Percentiles rank a stretch among this genome's conserved stretches.
These are phyloP conservation scores for Haplographium delicatum DNA, from an alignment of 495 filamentous ascomycete species.

Conservation along the genomic window DNA sequence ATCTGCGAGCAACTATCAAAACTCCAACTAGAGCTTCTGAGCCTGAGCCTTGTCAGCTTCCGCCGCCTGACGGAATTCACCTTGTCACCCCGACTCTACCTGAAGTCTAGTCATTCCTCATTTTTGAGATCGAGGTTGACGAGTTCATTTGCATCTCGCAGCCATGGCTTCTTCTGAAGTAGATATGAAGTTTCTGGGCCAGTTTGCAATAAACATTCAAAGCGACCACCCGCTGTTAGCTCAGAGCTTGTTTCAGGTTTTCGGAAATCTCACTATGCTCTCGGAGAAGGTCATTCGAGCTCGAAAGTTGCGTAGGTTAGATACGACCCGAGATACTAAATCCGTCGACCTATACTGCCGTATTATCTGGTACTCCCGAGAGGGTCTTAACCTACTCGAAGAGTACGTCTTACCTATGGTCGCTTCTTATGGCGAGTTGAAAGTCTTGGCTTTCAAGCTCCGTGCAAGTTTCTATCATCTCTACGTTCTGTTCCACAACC, in stretches of 20 bases:
- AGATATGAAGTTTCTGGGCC: conserved; percentile 92
- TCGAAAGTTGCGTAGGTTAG: conserved; percentile 75
- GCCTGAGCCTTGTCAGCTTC: too few relatives aligned
- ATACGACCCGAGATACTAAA: conserved; percentile 71
- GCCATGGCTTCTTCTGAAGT: conserved; percentile 91
- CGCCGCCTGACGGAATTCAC: too few relatives aligned
- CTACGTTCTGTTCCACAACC: conserved; percentile 92
- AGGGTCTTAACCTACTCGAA: conserved; percentile 82
- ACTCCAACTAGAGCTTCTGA: too few relatives aligned
- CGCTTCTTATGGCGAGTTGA: conserved; percentile 62
- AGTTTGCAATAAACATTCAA: conserved; percentile 70
- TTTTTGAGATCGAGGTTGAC: too few relatives aligned
- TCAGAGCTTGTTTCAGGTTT: conserved; percentile 76
- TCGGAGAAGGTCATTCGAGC: conserved; percentile 79
- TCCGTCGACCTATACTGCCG: conserved; percentile 82
- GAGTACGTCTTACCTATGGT: conserved; percentile 81
- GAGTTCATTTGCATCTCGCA: too few relatives aligned
- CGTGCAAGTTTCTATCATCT: conserved; percentile 94
- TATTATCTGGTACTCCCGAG: conserved; percentile 92
- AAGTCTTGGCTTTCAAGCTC: conserved; percentile 85
- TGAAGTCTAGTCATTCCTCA: too few relatives aligned
- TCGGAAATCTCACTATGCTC: conserved; percentile 85
- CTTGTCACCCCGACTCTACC: too few relatives aligned
- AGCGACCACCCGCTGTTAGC: conserved; percentile 71
- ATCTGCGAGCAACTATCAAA: too few relatives aligned